Base-by-base conservation (phyloP, 108 stramenopile species). In the Schizochytrium sp. region DNA sequence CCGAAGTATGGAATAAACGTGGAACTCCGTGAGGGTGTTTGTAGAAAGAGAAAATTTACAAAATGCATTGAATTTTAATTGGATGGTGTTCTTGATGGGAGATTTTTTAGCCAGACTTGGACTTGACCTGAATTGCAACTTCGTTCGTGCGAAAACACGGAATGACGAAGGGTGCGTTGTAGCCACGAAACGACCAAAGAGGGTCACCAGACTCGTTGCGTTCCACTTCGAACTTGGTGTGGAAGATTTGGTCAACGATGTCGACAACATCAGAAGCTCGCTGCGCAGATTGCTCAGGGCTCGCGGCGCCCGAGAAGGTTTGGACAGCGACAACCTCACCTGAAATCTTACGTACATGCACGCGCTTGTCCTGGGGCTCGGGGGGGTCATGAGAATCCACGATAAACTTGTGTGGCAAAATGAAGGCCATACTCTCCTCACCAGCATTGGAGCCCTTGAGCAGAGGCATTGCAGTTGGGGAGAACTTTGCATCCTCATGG, bases 131-230 rank as follows among this genome's bases (percentile, higher is more conserved):
- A 44, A 72, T 44, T 28, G 72, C 72, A 28, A 83, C 76, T 40
- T 83, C 76, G 1, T 83, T 83, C 5, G 76, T 83, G 28, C 76
- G 76, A 55, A 2, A 83, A 53, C 76, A 83, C 38, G 76, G 76
- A 8, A 83, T 17, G 10, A 55, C 53, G 76, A 83, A 83, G 13
- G 76, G 76, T 10, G 76, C 28, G 28, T 83, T 83, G 3, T 83
- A 83, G 76, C 76, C 76, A 5, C 47, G 47, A 83, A 83, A 83
- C 5, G 47, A 38, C 50, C 53, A 83, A 8, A 40, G 49, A 1
- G 76, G 76, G 10, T 83, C 40, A 0, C 76, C 76, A 5, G 49
- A 47, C 5, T 7, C 76, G 76, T 55, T 53, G 28, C 40, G n/a
- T n/a, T 10, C 76, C 15, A 83, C 53, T 53, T 7, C 40, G 76